Base-by-base conservation (phyloP, 2,329 filamentous ascomycete species). In the Monosporascus sp. region DNA sequence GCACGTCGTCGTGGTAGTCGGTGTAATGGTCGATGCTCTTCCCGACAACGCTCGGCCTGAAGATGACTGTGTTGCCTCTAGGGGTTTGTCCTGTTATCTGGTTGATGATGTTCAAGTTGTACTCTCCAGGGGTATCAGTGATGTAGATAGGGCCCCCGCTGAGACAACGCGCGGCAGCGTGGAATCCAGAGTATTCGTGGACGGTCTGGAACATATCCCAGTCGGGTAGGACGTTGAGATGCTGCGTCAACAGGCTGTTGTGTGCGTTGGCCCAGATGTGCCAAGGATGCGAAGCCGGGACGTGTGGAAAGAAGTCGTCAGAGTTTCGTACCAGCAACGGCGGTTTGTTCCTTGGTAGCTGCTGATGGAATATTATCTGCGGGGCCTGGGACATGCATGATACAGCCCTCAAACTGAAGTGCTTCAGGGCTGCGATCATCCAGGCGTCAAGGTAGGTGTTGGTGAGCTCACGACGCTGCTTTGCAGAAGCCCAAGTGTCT, bases 371-470 rank as follows among this genome's bases (percentile, higher is more conserved):
- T 9, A 97, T 77, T 19, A 93, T 86, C 53, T 92, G 87, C 0
- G 94, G 94, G 3, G 87, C 82, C 69, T 94, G 89, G 0, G 91
- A 94, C 92, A 97, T 97, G 83, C 94, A 97, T 3, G 90, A 93
- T 49, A 97, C 95, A 5, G 86, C 83, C 61, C 85, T 87, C 48
- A 81, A 83, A 61, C 84, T 82, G 65, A 99, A 94, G 66, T 95
- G 81, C 11, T 86, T 86, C 8, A 96, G 79, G 8, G 86, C 84
- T 1, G 89, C 84, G 51, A 91, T 81, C 2, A 83, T 85, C 92
- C 92, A 97, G 7, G 90, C 88, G 66, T 96, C 90, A 58, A 94
- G 86, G 62, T 96, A 97, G 3, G 85, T 75, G 7, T 79, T 80
- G 47, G 85, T 91, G 37, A 97, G 81, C 8, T 82, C 77, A 36